phyloP scores from a whole-genome alignment of 768 basidiomycete species.

The Sporobolomyces roseus region DNA sequence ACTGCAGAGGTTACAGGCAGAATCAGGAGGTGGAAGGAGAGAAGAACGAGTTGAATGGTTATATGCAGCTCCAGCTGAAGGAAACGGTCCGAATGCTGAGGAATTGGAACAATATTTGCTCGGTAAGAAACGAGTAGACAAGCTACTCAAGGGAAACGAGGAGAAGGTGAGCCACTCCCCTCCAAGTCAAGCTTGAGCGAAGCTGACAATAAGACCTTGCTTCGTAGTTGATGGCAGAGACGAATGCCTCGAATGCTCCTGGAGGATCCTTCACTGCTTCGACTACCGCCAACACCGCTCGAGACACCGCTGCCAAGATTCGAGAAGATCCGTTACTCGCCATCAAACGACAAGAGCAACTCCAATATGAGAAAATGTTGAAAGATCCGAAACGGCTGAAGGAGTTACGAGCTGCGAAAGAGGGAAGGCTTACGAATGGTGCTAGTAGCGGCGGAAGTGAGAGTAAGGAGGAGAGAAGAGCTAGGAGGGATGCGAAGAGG shows the following conservation, averaged over 20 bases:
- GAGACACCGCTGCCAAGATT: constrained; percentile 87
- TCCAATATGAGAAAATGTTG: constrained; percentile 63
- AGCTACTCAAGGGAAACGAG: constrained; percentile 85
- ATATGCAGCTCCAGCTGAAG: constrained; percentile 95
- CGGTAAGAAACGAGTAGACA: constrained; percentile 96
- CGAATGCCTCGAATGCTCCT: not conserved
- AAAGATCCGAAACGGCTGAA: constrained; percentile 79
- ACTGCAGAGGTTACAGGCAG: constrained; percentile 89
- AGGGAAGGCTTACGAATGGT: constrained; percentile 62
- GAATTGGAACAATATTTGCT: constrained; percentile 94
- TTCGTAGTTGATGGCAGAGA: constrained; percentile 26
- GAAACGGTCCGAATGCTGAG: constrained; percentile 77
- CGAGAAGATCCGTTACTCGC: constrained; percentile 95
- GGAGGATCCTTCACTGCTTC: constrained; percentile 37
- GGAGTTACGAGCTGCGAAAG: constrained; percentile 53
- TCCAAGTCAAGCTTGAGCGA: not conserved
- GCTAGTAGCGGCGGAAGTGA: constrained; percentile 47
- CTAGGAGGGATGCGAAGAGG: constrained; percentile 57
- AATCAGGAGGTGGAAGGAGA: constrained; percentile 78
- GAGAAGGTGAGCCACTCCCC: constrained; percentile 57
- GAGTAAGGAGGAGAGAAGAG: constrained; percentile 57
- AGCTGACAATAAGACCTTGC: not conserved
- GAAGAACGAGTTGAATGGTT: constrained; percentile 98
- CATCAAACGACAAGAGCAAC: constrained; percentile 97
- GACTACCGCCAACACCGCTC: constrained; percentile 79